phyloP scores from a whole-genome alignment of 1,284 basidiomycete species.

The Leccinum angustisporum region DNA sequence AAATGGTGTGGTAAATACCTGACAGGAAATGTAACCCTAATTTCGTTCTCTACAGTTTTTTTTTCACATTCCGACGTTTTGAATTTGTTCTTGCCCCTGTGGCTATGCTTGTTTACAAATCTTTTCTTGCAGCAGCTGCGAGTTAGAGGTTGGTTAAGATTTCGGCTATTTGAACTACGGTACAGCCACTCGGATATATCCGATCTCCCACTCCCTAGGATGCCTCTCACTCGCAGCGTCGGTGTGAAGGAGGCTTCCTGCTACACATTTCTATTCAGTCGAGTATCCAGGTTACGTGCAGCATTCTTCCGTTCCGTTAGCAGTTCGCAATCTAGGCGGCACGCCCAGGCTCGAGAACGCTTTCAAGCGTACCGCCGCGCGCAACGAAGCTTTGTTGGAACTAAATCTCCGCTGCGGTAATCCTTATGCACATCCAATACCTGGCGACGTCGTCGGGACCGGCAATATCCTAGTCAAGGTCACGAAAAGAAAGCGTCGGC shows the following conservation, averaged over 20 bases:
- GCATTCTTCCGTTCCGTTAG: conserved; percentile 58
- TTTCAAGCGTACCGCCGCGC: conserved; percentile 64
- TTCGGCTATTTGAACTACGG: too few relatives aligned
- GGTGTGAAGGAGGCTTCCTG: conserved; percentile 43
- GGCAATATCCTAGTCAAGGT: conserved; percentile 83
- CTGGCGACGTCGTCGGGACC: conserved; percentile 73
- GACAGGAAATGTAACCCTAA: too few relatives aligned
- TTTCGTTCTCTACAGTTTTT: too few relatives aligned
- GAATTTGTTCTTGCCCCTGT: too few relatives aligned
- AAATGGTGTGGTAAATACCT: too few relatives aligned
- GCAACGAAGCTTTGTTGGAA: conserved; percentile 66
- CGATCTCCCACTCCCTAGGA: too few relatives aligned
- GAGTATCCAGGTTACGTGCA: conserved; percentile 89
- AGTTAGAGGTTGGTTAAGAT: too few relatives aligned
- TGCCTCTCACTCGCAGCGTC: too few relatives aligned
- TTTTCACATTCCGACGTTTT: too few relatives aligned
- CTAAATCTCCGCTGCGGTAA: conserved; percentile 71
- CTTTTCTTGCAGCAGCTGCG: neutral
- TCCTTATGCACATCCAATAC: conserved; percentile 78
- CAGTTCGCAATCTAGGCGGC: conserved; percentile 68
- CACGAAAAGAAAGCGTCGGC: conserved; percentile 64
- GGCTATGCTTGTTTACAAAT: too few relatives aligned
- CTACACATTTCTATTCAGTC: conserved; percentile 70
- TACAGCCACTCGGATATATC: too few relatives aligned
- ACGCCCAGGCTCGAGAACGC: conserved; percentile 68